phyloP scores from a whole-genome alignment of 2,329 filamentous ascomycete genomes.

The Emergomyces pasteurianus region DNA sequence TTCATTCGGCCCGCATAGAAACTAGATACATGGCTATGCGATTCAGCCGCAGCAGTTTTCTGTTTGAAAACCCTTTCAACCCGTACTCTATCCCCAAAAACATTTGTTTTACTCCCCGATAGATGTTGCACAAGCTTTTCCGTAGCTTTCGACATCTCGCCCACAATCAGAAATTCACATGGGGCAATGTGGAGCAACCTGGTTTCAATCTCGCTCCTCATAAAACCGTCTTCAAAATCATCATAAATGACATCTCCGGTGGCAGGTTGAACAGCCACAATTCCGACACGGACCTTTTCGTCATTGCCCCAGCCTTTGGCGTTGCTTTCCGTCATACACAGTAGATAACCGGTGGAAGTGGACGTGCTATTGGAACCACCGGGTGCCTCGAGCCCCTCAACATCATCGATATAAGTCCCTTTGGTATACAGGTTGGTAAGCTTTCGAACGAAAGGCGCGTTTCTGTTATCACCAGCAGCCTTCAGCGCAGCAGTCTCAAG shows the following conservation, averaged over 20 bases:
- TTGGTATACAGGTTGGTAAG: constrained; percentile 97
- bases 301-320: constrained; percentile 73
- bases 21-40: constrained; percentile 77
- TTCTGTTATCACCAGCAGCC: constrained; percentile 87
- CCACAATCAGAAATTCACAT: constrained; percentile 88
- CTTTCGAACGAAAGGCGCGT: constrained; percentile 80
- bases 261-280: constrained; percentile 87
- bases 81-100: constrained; percentile 81
- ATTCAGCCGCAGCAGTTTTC: constrained; percentile 72
- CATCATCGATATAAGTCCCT: constrained; percentile 91
- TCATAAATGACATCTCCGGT: constrained; percentile 96
- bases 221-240: constrained; percentile 91
- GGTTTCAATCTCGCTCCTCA: constrained; percentile 93
- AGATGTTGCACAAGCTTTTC: constrained; percentile 87
- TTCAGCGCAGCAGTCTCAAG: constrained; percentile 92
- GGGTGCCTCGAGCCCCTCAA: constrained; percentile 69
- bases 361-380: constrained; percentile 48
- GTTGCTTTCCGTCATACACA: constrained; percentile 80
- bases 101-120: constrained; percentile 77
- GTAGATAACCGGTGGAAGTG: constrained; percentile 66
- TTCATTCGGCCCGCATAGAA: constrained; percentile 87
- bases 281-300: constrained; percentile 83
- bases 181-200: constrained; percentile 89
- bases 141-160: constrained; percentile 76
- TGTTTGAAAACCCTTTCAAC: constrained; percentile 66